Percentiles rank a stretch among this genome's conserved stretches.
These are phyloP conservation scores for Schizonepeta tenuifolia DNA, from an alignment of 257 asterid genomes.

Conservation along the genomic window DNA sequence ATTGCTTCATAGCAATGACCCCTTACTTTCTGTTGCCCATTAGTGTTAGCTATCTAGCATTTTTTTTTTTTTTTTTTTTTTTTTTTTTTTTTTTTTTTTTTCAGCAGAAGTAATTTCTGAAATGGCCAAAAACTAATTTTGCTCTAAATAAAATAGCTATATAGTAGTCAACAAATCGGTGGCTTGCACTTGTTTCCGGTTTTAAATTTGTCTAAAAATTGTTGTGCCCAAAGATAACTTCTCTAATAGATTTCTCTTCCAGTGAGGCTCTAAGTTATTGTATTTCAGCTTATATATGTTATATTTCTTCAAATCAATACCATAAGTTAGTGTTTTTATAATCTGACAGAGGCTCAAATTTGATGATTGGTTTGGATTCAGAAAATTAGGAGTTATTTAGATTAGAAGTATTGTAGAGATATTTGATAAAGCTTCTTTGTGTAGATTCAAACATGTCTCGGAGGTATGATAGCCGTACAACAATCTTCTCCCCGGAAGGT, in stretches of 20 bases:
- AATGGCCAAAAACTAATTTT: not conserved
- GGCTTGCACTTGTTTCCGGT: not conserved
- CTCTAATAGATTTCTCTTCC: not conserved
- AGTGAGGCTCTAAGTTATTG: not conserved
- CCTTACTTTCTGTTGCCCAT: not conserved
- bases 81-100: not conserved
- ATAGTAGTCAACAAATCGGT: not conserved
- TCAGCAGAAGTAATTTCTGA: not conserved
- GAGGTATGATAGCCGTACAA: conserved; percentile 92
- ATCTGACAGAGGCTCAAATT: not conserved
- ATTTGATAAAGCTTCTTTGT: conserved; percentile 12
- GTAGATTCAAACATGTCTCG: conserved; percentile 71
- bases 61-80: not conserved
- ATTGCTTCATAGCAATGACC: not conserved
- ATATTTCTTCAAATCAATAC: not conserved
- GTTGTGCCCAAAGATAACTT: conserved; percentile 1
- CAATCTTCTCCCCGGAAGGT: conserved; percentile 96
- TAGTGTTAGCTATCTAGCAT: not conserved
- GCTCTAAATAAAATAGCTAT: not conserved
- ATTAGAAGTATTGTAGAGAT: not conserved
- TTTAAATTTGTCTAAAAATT: conserved; percentile 3
- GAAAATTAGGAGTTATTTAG: too few relatives aligned
- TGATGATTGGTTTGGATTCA: too few relatives aligned
- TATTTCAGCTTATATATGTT: not conserved
- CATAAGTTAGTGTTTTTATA: not conserved